Base-by-base conservation (phyloP, 2,329 filamentous ascomycete species). In the Macrophomina pseudophaseolina region DNA sequence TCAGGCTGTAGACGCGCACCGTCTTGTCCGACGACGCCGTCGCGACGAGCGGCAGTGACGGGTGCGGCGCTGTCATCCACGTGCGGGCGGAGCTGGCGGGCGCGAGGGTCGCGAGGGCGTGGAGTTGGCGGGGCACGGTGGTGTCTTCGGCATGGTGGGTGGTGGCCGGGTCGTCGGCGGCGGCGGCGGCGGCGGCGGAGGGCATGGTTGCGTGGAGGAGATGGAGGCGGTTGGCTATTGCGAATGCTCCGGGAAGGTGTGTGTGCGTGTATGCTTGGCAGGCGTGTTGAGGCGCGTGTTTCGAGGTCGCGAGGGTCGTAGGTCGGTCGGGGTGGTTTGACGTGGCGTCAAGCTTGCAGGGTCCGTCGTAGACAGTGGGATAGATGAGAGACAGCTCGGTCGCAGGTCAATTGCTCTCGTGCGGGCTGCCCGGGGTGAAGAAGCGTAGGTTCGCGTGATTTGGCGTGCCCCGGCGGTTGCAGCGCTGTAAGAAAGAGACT, bases 1-100 rank as follows among this genome's bases (percentile, higher is more conserved):
- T 87, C 59, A 98, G 88, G 59, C 92, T 97, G 84, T 96, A 97
- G 73, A 99, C 86, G 69, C 93, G 94, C 66, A 95, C 92, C 44
- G 90, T 90, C 76, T 95, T 97, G 77, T 91, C 89, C 67, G 91
- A 89, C 80, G 94, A 93, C 68, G 93, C 90, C 18, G 94, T 97
- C 66, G 94, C 95, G 73, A 97, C 84, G 68, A 98, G 87, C 3
- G 95, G 94, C 23, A 95, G 89, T 33, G 89, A 90, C 2, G 94
- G 93, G 75, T 99, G 95, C 1, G 94, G 92, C 67, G 89, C 83
- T 23, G 92, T 92, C 70, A 89, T 88, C 95, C 95, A 99, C 73
- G 93, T 90, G 72, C 95, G 92, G 4, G 82, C 78, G 53, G 74
- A 82, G 63, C 78, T 85, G 14, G 86, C 79, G 11, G 87, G 86